Evolutionary conservation across 108 stramenopile genomes (phyloP), one percentile per base, ranked within the genome.

Genomic region (Cylindrotheca closterium): DNA sequence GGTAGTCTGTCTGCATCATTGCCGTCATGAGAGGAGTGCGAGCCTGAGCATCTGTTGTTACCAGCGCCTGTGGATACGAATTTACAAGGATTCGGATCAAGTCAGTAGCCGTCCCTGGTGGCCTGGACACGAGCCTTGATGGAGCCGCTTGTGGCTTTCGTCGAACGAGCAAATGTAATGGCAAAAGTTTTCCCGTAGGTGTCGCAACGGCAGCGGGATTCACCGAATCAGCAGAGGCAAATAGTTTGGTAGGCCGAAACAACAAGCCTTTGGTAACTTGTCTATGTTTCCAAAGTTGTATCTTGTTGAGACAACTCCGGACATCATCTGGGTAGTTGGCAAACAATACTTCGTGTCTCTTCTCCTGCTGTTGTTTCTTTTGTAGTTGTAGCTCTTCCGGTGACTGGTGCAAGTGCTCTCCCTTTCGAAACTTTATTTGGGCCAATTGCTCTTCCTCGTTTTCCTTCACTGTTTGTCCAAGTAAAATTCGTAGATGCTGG

Each of bases 131-230:
- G 0, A 65, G 21, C 22, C 48, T 54, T 29, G 45, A 49, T 29
- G 48, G n/a, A 1, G 22, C 8, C 26, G 47, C 55, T 19, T 62
- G 21, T 33, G 63, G 29, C 7, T 30, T 58, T 65, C 72, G 61
- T 25, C 51, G 62, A 2, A 71, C 73, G 21, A 74, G 34, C 23
- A 74, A 49, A 49, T 80, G 79, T 49, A 80, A 45, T 3, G 79
- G 79, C 31, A 74, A 51, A 29, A 68, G 55, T 42, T 63, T 48
- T 27, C 47, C 63, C 2, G 65, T 32, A 29, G 64, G 65, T 34
- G 68, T 66, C 18, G 79, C 45, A 46, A 80, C 71, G 37, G 70
- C 47, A 1, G 79, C 79, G 4, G 79, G 79, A 56, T 69, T 79
- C 0, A 19, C 52, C 10, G 57, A 67, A 0, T 64, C 51, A 17